Conservation (phyloP, 2,329 filamentous ascomycete species). For the Calonectria pteridis region DNA sequence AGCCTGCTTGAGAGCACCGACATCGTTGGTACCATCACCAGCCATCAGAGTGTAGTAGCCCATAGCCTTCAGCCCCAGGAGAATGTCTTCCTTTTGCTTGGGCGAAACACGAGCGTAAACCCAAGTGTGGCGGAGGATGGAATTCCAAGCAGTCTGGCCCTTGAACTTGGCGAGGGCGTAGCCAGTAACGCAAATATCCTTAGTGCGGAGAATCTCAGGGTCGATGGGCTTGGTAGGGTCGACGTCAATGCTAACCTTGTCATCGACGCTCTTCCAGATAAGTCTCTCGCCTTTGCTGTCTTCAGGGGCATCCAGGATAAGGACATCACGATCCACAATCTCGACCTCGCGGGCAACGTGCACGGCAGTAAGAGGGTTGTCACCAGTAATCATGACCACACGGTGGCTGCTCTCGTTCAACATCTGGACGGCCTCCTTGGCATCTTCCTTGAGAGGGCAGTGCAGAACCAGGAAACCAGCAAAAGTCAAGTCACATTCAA, state of each 20-base stretch:
- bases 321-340: conserved; percentile 94
- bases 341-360: conserved; percentile 96
- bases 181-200: conserved; percentile 95
- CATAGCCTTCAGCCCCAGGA: conserved; percentile 95
- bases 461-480: conserved; percentile 96
- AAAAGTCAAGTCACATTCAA: conserved; percentile 87
- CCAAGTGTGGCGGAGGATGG: conserved; percentile 91
- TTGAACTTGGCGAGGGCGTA: conserved; percentile 93
- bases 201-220: conserved; percentile 81
- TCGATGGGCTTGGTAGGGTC: conserved; percentile 87
- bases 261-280: conserved; percentile 95
- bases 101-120: conserved; percentile 98
- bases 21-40: conserved; percentile 97
- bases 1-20: conserved; percentile 96
- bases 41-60: conserved; percentile 99
- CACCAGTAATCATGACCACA: conserved; percentile 98
- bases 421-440: conserved; percentile 93
- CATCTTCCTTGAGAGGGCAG: conserved; percentile 96
- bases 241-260: conserved; percentile 86
- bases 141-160: conserved; percentile 79
- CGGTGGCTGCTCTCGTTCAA: conserved; percentile 98
- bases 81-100: conserved; percentile 98
- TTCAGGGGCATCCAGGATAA: conserved; percentile 96
- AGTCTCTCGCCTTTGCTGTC: conserved; percentile 86
- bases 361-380: conserved; percentile 96